Evolutionary conservation across 768 basidiomycete genomes (phyloP), one percentile per base, ranked within the genome.

Genomic region (Exsudoporus frostii): DNA sequence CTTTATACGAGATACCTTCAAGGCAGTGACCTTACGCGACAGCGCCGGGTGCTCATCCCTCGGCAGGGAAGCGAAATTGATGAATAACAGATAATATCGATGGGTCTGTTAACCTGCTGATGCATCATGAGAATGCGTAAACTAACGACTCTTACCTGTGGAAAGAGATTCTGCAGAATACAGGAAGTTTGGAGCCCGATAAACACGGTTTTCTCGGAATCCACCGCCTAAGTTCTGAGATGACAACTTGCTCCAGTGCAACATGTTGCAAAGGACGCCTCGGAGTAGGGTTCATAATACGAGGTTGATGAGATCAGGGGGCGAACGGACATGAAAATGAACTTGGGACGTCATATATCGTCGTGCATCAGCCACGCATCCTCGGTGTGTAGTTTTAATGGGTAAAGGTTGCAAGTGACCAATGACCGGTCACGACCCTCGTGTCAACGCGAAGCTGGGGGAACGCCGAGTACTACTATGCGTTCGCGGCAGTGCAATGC

Each of bases 1-100:
- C 32, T 52, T 67, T 64, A 65, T 67, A 51, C 25, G 22, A 38
- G 10, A 48, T 27, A 4, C 17, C 13, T 49, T 36, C 13, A 32
- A 53, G 53, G 63, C 50, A 36, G 51, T 56, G 57, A 48, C 27
- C 24, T 14, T 33, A 22, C 33, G 22, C 17, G 14, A 22, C 38
- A 19, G 4, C 32, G 7, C 19, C 7, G 5, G 33, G 36, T 27
- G 27, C 29, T 42, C 39, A 44, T 29, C 14, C 25, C 19, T 32
- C 45, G 29, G 38, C 27, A 41, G 17, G 40, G 53, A 51, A 55
- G 52, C 45, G 50, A 55, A 48, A 46, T 59, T 47, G 44, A 51
- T 41, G 47, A 37, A 33, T 24, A 57, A 39, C 34, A n/a, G 2
- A 14, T 10, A 29, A 1, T n/a, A 11, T 27, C 24, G 20, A 25